Base-by-base conservation (phyloP, 2,329 filamentous ascomycete genomes). In the Ophiostoma sp. region DNA sequence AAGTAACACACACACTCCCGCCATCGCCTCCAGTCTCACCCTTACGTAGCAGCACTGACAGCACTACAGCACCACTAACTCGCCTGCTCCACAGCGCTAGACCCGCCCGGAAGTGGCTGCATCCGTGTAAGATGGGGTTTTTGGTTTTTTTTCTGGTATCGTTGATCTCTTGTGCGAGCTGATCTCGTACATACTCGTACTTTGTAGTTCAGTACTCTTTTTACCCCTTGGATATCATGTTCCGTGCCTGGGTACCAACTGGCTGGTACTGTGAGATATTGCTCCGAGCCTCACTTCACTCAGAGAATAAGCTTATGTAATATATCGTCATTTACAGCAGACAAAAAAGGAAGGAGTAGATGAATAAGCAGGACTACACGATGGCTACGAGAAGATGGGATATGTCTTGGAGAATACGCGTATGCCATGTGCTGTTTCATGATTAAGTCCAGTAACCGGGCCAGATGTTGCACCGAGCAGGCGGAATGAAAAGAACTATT, bases 91-190 rank as follows among this genome's bases (percentile, higher is more conserved):
- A 48, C 20, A 8, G 44, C 44, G 44, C 44, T 48, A 33, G 27
- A 33, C 57, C 57, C 57, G 57, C 31, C 60, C 68, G 68, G 68
- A 69, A 67, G 62, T 31, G 68, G 35, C 62, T 41, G 68, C 44
- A 66, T 69, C 68, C 68, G 68, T 23, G 20, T 17, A 68, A 20
- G 23, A 44, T 15, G 52, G 6, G 20, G 7, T 8, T n/a, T 57
- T 4, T 0, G 31, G n/a, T 35, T 20, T 33, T 23, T 13, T 33
- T 60, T 17, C 6, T 27, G 5, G 15, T 48, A 15, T 41, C 13
- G 13, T 48, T 48, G 1, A 6, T 48, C 36, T 39, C 36, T 39
- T 39, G 10, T 11, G 6, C 27, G 3, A 31, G 27, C 27, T 31
- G 27, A 3, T 3, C 27, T 31, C 27, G 36, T 39, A 10, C 36